These are phyloP conservation scores for Xylaria acuta DNA, from an alignment of 495 filamentous ascomycete genomes.

Conservation along the genomic window DNA sequence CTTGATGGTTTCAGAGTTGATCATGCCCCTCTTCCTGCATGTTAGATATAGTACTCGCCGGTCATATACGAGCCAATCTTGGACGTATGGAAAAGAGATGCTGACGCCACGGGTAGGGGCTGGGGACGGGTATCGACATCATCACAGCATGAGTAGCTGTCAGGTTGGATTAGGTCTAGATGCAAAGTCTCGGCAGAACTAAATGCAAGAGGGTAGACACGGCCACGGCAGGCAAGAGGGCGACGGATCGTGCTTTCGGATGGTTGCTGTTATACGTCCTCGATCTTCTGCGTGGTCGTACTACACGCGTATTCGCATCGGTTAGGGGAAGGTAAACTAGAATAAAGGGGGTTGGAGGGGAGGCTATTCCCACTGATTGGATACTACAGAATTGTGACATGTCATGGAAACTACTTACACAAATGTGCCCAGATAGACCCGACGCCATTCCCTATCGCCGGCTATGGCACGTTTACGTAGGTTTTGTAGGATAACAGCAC, in stretches of 20 bases:
- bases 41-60: background rate
- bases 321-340: background rate
- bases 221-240: background rate
- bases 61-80: background rate
- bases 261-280: slow-evolving; percentile 5
- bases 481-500: background rate
- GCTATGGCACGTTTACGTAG: background rate
- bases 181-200: background rate
- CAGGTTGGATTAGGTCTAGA: background rate
- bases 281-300: slow-evolving; percentile 11
- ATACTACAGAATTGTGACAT: background rate
- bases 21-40: background rate
- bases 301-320: background rate
- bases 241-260: slow-evolving; percentile 26
- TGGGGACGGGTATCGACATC: background rate
- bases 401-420: background rate
- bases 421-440: background rate
- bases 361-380: slow-evolving; percentile 9
- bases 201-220: background rate
- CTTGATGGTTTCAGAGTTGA: background rate
- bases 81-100: background rate
- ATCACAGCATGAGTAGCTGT: background rate
- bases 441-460: background rate
- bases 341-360: background rate
- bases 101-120: background rate